Evolutionary conservation across 2,329 filamentous ascomycete genomes (phyloP).

Genomic region (Trichoderma sp.): DNA sequence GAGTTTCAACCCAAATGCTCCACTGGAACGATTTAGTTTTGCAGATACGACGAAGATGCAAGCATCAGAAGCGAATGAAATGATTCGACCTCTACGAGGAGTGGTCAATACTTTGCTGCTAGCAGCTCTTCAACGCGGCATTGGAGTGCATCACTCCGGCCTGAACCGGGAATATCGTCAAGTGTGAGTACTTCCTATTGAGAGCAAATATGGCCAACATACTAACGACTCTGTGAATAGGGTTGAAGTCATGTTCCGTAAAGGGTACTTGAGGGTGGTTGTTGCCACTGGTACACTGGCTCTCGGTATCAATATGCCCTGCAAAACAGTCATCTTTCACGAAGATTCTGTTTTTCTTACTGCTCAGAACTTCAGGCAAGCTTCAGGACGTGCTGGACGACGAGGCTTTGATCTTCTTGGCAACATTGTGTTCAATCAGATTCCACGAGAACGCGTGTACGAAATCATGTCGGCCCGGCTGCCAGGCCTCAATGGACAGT

Average conservation of each 20-base stretch:
- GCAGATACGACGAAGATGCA: conserved; percentile 62
- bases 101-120: conserved; percentile 51
- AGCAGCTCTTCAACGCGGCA: conserved; percentile 62
- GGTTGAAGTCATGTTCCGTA: conserved; percentile 74
- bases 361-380: conserved; percentile 75
- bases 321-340: conserved; percentile 76
- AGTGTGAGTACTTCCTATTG: conserved; percentile 41
- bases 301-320: conserved; percentile 82
- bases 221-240: not conserved
- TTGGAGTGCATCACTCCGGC: conserved; percentile 78
- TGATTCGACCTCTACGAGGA: conserved; percentile 55
- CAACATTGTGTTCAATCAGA: conserved; percentile 75
- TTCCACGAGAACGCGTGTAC: conserved; percentile 61
- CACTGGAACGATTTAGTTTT: conserved; percentile 65
- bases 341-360: conserved; percentile 74
- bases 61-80: conserved; percentile 58
- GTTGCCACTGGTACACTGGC: conserved; percentile 76
- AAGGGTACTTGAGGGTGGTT: conserved; percentile 68
- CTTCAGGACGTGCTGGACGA: conserved; percentile 74
- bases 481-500: conserved; percentile 75
- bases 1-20: conserved; percentile 67
- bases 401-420: conserved; percentile 79
- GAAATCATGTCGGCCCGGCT: conserved; percentile 72
- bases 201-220: not conserved
- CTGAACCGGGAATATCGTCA: conserved; percentile 79